Base-by-base conservation (phyloP, 805 yeast genomes). In the Huiozyma sinensis region DNA sequence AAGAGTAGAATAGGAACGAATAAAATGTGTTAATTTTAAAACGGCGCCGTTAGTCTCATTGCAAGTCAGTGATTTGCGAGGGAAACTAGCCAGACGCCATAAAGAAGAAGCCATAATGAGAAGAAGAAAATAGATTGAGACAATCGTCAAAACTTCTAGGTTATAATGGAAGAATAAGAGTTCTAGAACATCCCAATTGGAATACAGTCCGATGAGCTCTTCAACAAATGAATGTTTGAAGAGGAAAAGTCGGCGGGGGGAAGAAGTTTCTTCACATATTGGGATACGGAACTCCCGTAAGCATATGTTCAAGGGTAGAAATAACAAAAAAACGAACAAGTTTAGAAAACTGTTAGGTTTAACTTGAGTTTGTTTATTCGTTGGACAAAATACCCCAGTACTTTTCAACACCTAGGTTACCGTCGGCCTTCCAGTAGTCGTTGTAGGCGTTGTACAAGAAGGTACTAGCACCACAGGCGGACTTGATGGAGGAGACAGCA, bases 401-500 rank as follows among this genome's bases (percentile, higher is more conserved):
- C 71, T 85, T 79, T 74, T 87, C 95, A 59, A 73, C 77, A 61
- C 69, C 69, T 66, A 68, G 75, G 52, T 77, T 59, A 63, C 95
- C 95, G 50, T 81, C 81, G 54, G 73, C 67, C 78, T 87, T 86
- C 95, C 95, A 87, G 68, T 73, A 70, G 69, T 86, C 95, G 71
- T 87, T 78, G 78, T 66, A 86, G 53, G 95, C 94, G 56, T 74
- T 81, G 83, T 86, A 92, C 60, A 83, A 73, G 61, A 81, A 70
- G 51, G 74, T 77, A 57, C 75, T 79, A 63, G 71, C 63, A 69
- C 95, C 95, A 67, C 81, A 75, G 44, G 68, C 48, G 36, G 70
- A 49, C 64, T 73, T 67, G 60, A 92, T 77, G 40, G 89, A 73
- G 36, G 71, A 42, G 51, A 92, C 67, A 50, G 95, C 95, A 57